phyloP scores from a whole-genome alignment of 2,329 filamentous ascomycete genomes.

The Pseudofabraea citricarpa region DNA sequence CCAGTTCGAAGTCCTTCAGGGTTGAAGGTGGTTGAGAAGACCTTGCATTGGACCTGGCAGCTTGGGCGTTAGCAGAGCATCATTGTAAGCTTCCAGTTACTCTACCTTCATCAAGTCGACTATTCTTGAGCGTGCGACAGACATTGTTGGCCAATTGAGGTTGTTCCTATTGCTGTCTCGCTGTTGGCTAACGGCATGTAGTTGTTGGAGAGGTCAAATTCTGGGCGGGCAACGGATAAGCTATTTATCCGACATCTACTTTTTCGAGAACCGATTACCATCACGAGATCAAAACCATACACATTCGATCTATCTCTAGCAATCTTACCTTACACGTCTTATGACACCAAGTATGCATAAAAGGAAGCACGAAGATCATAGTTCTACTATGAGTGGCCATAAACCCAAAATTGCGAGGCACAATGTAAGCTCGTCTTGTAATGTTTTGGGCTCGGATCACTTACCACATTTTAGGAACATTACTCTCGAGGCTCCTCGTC shows the following conservation, averaged over 20 bases:
- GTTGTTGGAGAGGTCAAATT: conserved; percentile 8
- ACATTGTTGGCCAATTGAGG: conserved; percentile 43
- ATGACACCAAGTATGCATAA: conserved; percentile 1
- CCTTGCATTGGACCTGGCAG: conserved; percentile 74
- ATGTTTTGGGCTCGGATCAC: no score
- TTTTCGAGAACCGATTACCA: no score
- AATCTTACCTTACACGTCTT: no score
- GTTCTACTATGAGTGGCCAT: neutral
- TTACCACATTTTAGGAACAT: no score
- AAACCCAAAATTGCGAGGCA: neutral
- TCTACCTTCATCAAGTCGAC: conserved; percentile 75
- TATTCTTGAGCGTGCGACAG: conserved; percentile 56
- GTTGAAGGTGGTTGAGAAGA: conserved; percentile 91
- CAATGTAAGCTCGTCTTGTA: neutral
- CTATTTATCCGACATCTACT: no score
- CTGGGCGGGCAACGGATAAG: no score
- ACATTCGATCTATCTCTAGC: no score
- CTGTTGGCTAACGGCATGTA: neutral
- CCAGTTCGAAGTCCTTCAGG: conserved; percentile 76
- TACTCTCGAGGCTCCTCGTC: no score
- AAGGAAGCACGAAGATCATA: conserved; percentile 1
- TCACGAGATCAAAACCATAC: no score
- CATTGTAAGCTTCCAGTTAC: neutral
- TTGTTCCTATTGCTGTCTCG: neutral
- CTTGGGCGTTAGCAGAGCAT: neutral